Evolutionary conservation across 2,329 filamentous ascomycete species (phyloP).

Genomic region (Xylaria sp.): DNA sequence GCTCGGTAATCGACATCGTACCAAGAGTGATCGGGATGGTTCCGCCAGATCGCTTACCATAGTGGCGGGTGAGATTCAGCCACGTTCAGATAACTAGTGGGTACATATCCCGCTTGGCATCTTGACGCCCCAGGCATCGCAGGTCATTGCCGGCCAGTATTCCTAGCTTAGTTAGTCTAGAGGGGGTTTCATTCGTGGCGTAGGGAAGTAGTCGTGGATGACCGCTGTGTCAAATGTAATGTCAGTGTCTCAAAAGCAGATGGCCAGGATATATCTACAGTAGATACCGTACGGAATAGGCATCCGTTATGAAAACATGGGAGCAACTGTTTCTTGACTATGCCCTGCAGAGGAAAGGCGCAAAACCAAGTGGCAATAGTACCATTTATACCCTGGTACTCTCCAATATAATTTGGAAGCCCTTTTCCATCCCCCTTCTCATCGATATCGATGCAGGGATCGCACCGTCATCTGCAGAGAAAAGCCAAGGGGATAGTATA

Average conservation of each 20-base stretch:
- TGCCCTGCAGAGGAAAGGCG: slow-evolving; percentile 20
- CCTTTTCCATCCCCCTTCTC: neutral
- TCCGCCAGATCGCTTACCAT: slow-evolving; percentile 32
- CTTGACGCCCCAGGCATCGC: neutral
- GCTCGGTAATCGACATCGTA: slow-evolving; percentile 20
- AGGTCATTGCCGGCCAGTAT: slow-evolving; percentile 7
- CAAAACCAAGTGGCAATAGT: slow-evolving; percentile 20
- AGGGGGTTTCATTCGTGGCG: slow-evolving; percentile 2
- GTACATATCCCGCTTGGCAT: slow-evolving; percentile 17
- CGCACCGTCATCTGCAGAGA: neutral
- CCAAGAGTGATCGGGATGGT: slow-evolving; percentile 5
- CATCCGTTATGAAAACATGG: neutral
- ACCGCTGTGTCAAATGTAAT: slow-evolving; percentile 4
- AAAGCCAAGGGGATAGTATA: neutral
- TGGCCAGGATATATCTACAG: neutral
- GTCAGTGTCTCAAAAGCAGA: neutral
- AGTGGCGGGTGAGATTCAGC: slow-evolving; percentile 8
- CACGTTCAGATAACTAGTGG: slow-evolving; percentile 7
- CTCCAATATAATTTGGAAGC: slow-evolving; percentile 8
- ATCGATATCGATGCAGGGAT: neutral
- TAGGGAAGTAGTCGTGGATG: slow-evolving; percentile 6
- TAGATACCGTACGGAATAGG: neutral
- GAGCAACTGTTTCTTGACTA: slow-evolving; percentile 16
- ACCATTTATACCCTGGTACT: neutral
- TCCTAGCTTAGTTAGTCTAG: slow-evolving; percentile 6